These are phyloP conservation scores for Cadophora sp. DNA, from an alignment of 2,329 filamentous ascomycete species.

Conservation along the genomic window DNA sequence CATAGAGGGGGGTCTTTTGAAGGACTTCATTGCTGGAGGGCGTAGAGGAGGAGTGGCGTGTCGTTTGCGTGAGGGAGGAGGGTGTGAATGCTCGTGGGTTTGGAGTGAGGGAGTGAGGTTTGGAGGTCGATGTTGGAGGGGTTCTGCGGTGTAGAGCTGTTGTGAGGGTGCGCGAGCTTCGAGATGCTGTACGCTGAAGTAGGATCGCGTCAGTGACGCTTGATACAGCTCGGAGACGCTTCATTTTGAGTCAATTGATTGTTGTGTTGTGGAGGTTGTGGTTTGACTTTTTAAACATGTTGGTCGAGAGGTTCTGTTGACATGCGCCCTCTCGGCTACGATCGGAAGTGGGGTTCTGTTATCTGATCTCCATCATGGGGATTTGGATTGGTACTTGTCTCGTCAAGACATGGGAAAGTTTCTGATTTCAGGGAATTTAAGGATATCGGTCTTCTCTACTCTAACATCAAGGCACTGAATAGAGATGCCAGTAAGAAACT, in stretches of 20 bases:
- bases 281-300: conserved; percentile 13
- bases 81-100: conserved; percentile 11
- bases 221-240: conserved; percentile 40
- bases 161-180: conserved; percentile 36
- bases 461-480: conserved; percentile 34
- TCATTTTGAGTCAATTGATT: conserved; percentile 42
- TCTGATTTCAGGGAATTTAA: not conserved
- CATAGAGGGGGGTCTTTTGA: conserved; percentile 76
- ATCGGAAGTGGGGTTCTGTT: conserved; percentile 30
- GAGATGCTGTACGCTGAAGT: conserved; percentile 24
- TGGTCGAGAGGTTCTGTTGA: conserved; percentile 15
- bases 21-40: conserved; percentile 45
- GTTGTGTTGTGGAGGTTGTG: conserved; percentile 18
- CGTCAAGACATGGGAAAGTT: not conserved
- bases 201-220: conserved; percentile 32
- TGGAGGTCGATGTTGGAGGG: conserved; percentile 15
- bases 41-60: conserved; percentile 35
- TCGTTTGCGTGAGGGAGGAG: conserved; percentile 14
- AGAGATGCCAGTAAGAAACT: conserved; percentile 26
- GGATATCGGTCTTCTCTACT: conserved; percentile 31
- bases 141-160: conserved; percentile 35
- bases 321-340: conserved; percentile 28
- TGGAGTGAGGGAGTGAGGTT: conserved; percentile 24
- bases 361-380: not conserved
- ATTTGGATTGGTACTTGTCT: not conserved